Evolutionary conservation across 2,329 filamentous ascomycete species (phyloP).

Genomic region (Acephala macrosclerotiorum): DNA sequence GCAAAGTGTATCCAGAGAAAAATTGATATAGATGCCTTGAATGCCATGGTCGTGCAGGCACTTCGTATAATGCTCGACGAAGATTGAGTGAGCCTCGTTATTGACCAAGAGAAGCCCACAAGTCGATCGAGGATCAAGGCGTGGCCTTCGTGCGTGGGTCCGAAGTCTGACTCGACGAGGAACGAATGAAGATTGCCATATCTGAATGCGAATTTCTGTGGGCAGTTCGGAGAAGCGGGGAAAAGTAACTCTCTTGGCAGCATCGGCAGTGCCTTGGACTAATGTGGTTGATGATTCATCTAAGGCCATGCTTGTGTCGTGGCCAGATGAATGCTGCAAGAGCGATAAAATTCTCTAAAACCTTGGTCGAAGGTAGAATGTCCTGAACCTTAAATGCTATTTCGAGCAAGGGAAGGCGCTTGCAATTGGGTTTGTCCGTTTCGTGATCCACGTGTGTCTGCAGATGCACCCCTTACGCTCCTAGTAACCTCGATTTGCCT

Average conservation of each 20-base stretch:
- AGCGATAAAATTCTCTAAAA: background rate
- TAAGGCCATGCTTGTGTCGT: background rate
- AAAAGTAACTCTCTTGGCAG: background rate
- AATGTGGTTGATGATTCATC: background rate
- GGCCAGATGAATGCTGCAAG: background rate
- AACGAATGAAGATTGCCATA: background rate
- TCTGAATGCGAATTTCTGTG: background rate
- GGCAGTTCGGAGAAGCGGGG: background rate
- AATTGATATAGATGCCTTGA: background rate
- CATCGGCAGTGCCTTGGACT: background rate
- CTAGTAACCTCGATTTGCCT: no score
- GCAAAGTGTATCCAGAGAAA: background rate
- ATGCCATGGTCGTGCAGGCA: background rate
- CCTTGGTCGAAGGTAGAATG: no score
- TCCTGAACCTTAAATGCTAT: no score
- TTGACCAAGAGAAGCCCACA: background rate
- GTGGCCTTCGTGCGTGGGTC: background rate
- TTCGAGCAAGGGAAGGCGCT: no score
- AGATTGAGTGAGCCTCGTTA: background rate
- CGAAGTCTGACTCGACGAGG: slow-evolving; percentile 2
- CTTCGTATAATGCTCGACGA: background rate
- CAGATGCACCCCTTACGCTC: no score
- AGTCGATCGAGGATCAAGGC: background rate
- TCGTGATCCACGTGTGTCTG: no score
- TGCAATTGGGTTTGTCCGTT: no score